phyloP scores from a whole-genome alignment of 1,284 basidiomycete species.

The Termitomyces sp. region DNA sequence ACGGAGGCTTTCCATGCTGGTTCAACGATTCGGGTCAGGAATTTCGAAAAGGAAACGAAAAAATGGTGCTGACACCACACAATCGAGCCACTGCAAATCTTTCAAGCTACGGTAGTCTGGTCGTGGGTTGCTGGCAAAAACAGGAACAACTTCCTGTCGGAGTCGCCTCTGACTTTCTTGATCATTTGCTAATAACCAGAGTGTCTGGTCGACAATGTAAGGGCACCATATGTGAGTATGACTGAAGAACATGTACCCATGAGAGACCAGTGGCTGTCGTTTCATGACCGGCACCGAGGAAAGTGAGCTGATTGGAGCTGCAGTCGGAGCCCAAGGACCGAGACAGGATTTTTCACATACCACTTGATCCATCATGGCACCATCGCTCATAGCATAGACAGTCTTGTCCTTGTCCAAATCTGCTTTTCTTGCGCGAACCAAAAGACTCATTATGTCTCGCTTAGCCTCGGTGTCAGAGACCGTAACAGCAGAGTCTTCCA shows the following conservation, averaged over 20 bases:
- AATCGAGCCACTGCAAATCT: conserved; percentile 42
- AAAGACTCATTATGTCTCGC: conserved; percentile 46
- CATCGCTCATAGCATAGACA: conserved; percentile 41
- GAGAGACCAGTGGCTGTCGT: conserved; percentile 46
- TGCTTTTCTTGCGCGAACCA: conserved; percentile 39
- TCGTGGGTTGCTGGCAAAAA: conserved; percentile 31
- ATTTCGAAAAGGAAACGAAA: neutral
- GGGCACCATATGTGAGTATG: neutral
- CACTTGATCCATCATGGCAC: conserved; percentile 49
- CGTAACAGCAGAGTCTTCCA: conserved; percentile 30
- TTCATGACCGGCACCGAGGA: conserved; percentile 48
- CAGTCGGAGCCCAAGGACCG: neutral
- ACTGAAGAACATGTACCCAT: conserved; percentile 30
- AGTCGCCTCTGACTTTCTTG: conserved; percentile 35
- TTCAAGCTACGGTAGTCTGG: conserved; percentile 44
- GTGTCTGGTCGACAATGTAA: conserved; percentile 13
- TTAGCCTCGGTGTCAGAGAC: conserved; percentile 36
- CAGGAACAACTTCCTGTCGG: conserved; percentile 37
- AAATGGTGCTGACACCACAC: conserved; percentile 37
- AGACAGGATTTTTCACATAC: conserved; percentile 24
- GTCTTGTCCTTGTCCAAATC: conserved; percentile 25
- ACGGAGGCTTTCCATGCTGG: conserved; percentile 29
- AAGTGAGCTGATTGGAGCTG: conserved; percentile 34
- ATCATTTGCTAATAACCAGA: conserved; percentile 27
- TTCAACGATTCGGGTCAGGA: neutral